Evolutionary conservation across 805 yeast species (phyloP).

Genomic region (Candida germanica): DNA sequence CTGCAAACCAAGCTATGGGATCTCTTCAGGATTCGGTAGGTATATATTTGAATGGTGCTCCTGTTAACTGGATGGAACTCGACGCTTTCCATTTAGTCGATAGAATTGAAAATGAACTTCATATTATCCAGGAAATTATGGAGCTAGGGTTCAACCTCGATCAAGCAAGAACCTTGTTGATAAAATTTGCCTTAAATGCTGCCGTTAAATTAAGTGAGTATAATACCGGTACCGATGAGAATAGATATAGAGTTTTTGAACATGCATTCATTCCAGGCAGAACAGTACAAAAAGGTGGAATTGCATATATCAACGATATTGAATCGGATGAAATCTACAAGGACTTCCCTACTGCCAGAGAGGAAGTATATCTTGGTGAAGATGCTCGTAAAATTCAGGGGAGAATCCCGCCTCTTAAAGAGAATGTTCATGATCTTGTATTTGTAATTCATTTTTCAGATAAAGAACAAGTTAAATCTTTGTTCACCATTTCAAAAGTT

Average conservation of each 20-base stretch:
- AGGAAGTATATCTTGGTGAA: constrained; percentile 41
- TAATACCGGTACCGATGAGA: constrained; percentile 34
- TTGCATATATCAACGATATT: constrained; percentile 76
- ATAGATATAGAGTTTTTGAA: constrained; percentile 31
- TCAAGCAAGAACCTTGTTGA: constrained; percentile 32
- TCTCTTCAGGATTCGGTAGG: constrained; percentile 42
- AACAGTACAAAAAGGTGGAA: constrained; percentile 28
- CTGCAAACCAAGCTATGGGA: constrained; percentile 25
- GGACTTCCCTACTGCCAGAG: constrained; percentile 39
- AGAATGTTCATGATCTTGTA: constrained; percentile 73
- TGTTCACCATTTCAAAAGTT: constrained; percentile 48
- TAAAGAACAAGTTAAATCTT: constrained; percentile 46
- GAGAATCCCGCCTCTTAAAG: constrained; percentile 64
- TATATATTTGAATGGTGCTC: constrained; percentile 68
- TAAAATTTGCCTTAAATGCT: constrained; percentile 38
- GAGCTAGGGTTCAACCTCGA: constrained; percentile 26
- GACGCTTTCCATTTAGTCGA: constrained; percentile 43
- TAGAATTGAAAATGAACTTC: constrained; percentile 30
- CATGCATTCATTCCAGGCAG: constrained; percentile 18
- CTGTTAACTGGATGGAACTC: constrained; percentile 44
- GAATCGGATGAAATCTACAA: constrained; percentile 58
- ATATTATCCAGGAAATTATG: constrained; percentile 20
- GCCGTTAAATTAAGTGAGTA: constrained; percentile 39
- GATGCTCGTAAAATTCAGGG: constrained; percentile 16
- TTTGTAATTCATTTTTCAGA: constrained; percentile 64